These are phyloP conservation scores for Podaxis sp. DNA, from an alignment of 768 basidiomycete species.

Conservation along the genomic window DNA sequence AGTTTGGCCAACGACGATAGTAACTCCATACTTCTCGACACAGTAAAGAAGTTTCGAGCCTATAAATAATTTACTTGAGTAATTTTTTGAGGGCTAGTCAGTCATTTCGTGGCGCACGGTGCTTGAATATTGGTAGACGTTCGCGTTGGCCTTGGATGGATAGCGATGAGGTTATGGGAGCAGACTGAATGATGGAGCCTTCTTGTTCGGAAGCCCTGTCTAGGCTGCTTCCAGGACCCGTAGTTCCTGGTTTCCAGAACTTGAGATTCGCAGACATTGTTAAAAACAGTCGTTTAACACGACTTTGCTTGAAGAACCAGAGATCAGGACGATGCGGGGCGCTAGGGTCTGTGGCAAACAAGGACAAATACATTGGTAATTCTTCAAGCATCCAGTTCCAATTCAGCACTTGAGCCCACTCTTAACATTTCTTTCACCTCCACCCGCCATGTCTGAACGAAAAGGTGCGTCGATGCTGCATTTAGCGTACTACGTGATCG, in stretches of 20 bases:
- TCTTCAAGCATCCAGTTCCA: background rate
- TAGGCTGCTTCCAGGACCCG: constrained; percentile 81
- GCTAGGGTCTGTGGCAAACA: background rate
- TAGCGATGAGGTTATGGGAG: constrained; percentile 51
- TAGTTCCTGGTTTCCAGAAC: constrained; percentile 91
- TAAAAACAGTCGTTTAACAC: too few species aligned
- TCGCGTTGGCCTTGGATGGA: constrained; percentile 78
- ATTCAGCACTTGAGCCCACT: background rate
- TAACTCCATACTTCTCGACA: constrained; percentile 79
- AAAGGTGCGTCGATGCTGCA: constrained; percentile 52
- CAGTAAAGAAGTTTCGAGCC: constrained; percentile 80
- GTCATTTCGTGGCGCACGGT: constrained; percentile 51
- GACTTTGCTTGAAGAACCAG: too few species aligned
- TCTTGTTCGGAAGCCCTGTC: constrained; percentile 83
- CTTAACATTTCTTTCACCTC: constrained; percentile 13
- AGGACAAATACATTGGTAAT: background rate
- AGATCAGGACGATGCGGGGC: too few species aligned
- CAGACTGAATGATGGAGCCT: constrained; percentile 67
- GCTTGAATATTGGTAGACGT: constrained; percentile 86
- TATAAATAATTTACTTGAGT: constrained; percentile 30
- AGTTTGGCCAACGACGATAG: constrained; percentile 92
- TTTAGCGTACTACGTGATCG: background rate
- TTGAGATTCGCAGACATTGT: constrained; percentile 49
- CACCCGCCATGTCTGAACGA: constrained; percentile 72
- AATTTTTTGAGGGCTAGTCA: background rate